phyloP scores from a whole-genome alignment of 257 asterid species.

The Ehretia macrophylla region DNA sequence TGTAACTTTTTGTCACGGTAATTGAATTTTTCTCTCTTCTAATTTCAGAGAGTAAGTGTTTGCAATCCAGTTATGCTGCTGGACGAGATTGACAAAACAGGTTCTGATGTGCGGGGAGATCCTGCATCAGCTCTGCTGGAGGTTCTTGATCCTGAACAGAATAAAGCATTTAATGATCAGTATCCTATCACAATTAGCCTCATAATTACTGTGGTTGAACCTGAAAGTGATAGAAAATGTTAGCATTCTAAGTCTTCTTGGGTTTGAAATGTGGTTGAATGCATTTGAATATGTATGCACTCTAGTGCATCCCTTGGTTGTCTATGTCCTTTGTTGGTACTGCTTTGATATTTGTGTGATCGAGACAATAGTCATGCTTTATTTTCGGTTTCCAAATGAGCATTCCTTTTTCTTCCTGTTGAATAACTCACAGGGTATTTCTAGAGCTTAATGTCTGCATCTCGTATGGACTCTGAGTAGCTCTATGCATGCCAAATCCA shows the following conservation, averaged over 20 bases:
- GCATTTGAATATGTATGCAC: neutral
- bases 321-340: too few species aligned
- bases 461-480: neutral
- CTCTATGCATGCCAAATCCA: too few species aligned
- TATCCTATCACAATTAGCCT: slow-evolving; percentile 45
- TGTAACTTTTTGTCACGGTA: neutral
- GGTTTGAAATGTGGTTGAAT: neutral
- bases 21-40: slow-evolving; percentile 13
- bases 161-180: slow-evolving; percentile 94
- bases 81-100: slow-evolving; percentile 98
- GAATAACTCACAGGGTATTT: neutral
- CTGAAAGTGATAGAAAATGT: too few species aligned
- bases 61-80: slow-evolving; percentile 97
- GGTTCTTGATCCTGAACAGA: slow-evolving; percentile 99
- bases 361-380: too few species aligned
- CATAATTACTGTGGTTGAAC: neutral
- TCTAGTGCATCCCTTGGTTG: neutral
- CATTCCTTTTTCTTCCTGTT: neutral
- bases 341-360: too few species aligned
- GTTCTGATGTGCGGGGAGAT: slow-evolving; percentile 98
- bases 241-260: too few species aligned
- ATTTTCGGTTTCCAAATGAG: neutral
- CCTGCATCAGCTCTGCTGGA: slow-evolving; percentile 98
- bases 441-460: neutral
- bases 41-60: slow-evolving; percentile 77